Percentiles rank a stretch among this genome's conserved stretches.
These are phyloP conservation scores for Saccharomyces paradoxus DNA, from an alignment of 805 yeast species.

Conservation along the genomic window DNA sequence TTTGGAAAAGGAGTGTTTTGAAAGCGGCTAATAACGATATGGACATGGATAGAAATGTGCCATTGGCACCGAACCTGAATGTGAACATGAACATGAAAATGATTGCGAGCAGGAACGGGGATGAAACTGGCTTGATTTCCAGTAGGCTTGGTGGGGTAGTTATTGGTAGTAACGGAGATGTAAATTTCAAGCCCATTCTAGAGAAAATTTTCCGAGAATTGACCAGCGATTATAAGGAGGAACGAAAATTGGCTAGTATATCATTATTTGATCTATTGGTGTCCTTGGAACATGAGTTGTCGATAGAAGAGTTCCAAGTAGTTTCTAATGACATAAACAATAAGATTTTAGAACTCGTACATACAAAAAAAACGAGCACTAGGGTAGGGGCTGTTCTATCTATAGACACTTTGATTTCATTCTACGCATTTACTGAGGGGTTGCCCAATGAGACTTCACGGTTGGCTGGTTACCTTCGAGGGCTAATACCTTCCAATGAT, in stretches of 20 bases:
- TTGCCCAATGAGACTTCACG: slow-evolving; percentile 76
- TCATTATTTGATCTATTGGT: slow-evolving; percentile 32
- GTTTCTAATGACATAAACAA: slow-evolving; percentile 78
- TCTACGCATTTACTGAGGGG: slow-evolving; percentile 71
- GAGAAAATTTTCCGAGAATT: slow-evolving; percentile 28
- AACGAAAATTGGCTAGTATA: slow-evolving; percentile 41
- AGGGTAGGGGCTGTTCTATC: slow-evolving; percentile 87
- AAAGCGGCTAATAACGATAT: not conserved
- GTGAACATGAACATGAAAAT: not conserved
- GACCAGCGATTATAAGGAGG: slow-evolving; percentile 24
- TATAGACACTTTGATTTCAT: slow-evolving; percentile 71
- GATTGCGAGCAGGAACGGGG: not conserved
- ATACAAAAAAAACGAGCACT: slow-evolving; percentile 55
- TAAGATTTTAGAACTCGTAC: slow-evolving; percentile 68
- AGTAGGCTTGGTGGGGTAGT: not conserved
- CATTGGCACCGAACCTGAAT: not conserved
- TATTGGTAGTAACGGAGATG: not conserved
- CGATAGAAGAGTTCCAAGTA: slow-evolving; percentile 66
- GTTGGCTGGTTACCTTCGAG: slow-evolving; percentile 70
- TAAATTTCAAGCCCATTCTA: not conserved
- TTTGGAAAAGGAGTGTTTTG: not conserved
- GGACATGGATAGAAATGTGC: not conserved
- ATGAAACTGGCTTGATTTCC: not conserved
- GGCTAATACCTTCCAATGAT: slow-evolving; percentile 68
- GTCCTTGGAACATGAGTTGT: slow-evolving; percentile 63